Evolutionary conservation across 345 rosid genomes (phyloP).

Genomic region (Hibiscus syriacus): DNA sequence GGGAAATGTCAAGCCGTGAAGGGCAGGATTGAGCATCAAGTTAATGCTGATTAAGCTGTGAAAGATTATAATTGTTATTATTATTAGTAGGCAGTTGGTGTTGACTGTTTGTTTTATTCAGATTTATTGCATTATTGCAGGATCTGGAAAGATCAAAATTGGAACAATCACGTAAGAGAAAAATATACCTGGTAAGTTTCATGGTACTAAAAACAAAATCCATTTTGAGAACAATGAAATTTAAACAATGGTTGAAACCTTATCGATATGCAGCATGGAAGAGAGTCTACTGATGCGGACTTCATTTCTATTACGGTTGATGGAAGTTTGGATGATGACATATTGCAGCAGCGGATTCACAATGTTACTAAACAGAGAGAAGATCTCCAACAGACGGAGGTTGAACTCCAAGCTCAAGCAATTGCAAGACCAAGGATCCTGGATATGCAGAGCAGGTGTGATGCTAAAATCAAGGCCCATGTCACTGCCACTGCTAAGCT

Average conservation of each 20-base stretch:
- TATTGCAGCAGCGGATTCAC: conserved; percentile 60
- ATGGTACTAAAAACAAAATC: background rate
- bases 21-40: background rate
- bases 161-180: conserved; percentile 68
- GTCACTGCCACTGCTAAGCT: conserved; percentile 53
- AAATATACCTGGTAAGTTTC: conserved; percentile 65
- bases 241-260: conserved; percentile 27
- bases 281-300: conserved; percentile 54
- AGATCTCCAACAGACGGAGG: conserved; percentile 68
- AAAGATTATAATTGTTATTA: background rate
- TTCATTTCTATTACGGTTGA: conserved; percentile 53
- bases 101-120: conserved; percentile 5
- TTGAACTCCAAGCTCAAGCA: conserved; percentile 70
- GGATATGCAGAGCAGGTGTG: conserved; percentile 49
- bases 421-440: conserved; percentile 61
- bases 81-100: background rate
- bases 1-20: background rate
- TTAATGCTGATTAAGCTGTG: background rate
- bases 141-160: conserved; percentile 58
- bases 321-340: conserved; percentile 38
- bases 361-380: conserved; percentile 54
- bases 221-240: background rate
- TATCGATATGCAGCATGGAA: conserved; percentile 71
- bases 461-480: conserved; percentile 56
- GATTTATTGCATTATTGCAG: conserved; percentile 22